Percentiles rank a stretch among this genome's conserved stretches.
These are phyloP conservation scores for Populus davidiana DNA, from an alignment of 345 rosid genomes.

Conservation along the genomic window DNA sequence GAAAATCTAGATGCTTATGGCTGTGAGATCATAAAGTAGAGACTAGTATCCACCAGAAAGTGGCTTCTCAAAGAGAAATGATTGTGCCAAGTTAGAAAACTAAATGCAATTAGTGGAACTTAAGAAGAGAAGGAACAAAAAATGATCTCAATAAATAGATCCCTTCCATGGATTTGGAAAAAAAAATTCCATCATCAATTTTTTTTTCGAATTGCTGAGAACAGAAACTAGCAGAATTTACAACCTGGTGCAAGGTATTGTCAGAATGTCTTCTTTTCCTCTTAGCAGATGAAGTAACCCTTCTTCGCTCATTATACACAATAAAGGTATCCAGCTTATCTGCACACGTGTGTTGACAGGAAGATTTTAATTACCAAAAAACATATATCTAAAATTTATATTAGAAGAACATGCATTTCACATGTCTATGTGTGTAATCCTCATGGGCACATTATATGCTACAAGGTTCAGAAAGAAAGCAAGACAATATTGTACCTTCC, in stretches of 20 bases:
- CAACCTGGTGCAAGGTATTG: slow-evolving; percentile 79
- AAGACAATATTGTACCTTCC: slow-evolving; percentile 52
- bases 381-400: neutral
- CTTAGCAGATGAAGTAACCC: slow-evolving; percentile 92
- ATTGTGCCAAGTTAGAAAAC: neutral
- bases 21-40: neutral
- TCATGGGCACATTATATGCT: slow-evolving; percentile 4
- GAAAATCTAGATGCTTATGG: neutral
- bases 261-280: slow-evolving; percentile 66
- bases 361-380: neutral
- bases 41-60: neutral
- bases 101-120: neutral
- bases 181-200: neutral
- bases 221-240: slow-evolving; percentile 22
- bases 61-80: neutral
- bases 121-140: neutral
- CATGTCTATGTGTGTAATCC: neutral
- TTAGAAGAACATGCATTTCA: no score
- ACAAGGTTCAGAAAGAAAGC: slow-evolving; percentile 6
- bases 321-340: slow-evolving; percentile 77
- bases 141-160: neutral
- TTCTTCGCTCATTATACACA: slow-evolving; percentile 79
- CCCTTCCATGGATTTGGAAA: neutral
- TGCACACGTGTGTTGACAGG: slow-evolving; percentile 20
- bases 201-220: neutral